Base-by-base conservation (phyloP, 495 filamentous ascomycete species). In the Aspergillus nanangensis region DNA sequence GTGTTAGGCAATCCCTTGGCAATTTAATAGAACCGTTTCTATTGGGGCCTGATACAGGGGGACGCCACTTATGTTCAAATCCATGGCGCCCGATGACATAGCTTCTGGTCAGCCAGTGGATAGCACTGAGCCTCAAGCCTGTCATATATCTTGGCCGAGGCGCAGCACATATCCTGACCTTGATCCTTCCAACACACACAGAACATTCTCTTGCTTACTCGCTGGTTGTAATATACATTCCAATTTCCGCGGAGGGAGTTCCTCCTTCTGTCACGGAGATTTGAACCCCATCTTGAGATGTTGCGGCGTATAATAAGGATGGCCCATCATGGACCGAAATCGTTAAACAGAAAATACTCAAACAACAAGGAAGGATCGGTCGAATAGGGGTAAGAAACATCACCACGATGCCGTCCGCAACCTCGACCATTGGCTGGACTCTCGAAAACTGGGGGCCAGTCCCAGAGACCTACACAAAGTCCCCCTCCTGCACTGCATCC, bases 341-440 rank as follows among this genome's bases (percentile, higher is more conserved):
- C 25, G 11, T 29, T 11, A 11, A 29, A 29, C 7, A 29, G 11
- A 29, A 11, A 29, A 29, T 11, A 29, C 5, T 29, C 25, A 29
- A 29, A 29, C 25, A 29, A 29, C 25, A 29, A 29, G 25, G 7
- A 29, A 5, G 11, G 5, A 29, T 29, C 25, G 7, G 11, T 7
- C 7, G 7, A 29, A 11, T 29, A 29, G 11, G 11, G 7, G 7
- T 29, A 5, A 7, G 25, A 29, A 29, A 7, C 38, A 33, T 15
- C 5, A 3, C 32, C 14, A 44, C 2, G 13, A 46, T 46, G 44
- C 44, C 44, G 2, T n/a, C 44, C 22, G 44, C 22, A 19, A 39
- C 44, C 7, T 17, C 44, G 22, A 47, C 44, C 15, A 33, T 47
- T 24, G 44, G 44, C 35, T 47, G 44, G 44, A 38, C 35, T 3